These are phyloP conservation scores for Suillus variegatus DNA, from an alignment of 768 basidiomycete species.

Conservation along the genomic window DNA sequence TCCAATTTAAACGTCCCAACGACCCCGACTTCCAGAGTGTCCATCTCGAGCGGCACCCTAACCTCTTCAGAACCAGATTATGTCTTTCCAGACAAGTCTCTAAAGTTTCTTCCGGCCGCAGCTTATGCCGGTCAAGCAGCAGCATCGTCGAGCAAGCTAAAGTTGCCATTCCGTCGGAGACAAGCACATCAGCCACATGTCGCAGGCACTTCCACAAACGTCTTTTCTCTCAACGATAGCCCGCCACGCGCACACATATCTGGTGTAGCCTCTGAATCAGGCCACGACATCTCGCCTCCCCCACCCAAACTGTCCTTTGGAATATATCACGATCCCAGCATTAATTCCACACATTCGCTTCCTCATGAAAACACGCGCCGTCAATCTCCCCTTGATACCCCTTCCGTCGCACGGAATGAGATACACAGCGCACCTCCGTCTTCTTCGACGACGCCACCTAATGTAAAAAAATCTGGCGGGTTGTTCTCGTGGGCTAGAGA, in stretches of 20 bases:
- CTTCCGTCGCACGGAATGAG: conserved; percentile 12
- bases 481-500: conserved; percentile 37
- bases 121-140: conserved; percentile 28
- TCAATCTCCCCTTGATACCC: conserved; percentile 21
- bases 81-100: conserved; percentile 27
- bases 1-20: conserved; percentile 1
- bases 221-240: conserved; percentile 24
- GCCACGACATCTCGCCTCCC: conserved; percentile 50
- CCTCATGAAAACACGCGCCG: conserved; percentile 40
- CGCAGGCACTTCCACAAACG: conserved; percentile 3
- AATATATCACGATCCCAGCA: conserved; percentile 52
- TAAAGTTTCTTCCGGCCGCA: conserved; percentile 5
- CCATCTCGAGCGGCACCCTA: conserved; percentile 15
- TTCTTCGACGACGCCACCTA: conserved; percentile 18
- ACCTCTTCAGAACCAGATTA: conserved; percentile 34
- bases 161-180: conserved; percentile 45
- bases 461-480: conserved; percentile 35
- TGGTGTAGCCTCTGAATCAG: conserved; percentile 45
- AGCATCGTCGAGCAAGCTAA: conserved; percentile 44
- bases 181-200: conserved; percentile 20
- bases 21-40: conserved; percentile 17
- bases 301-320: conserved; percentile 67
- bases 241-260: conserved; percentile 36
- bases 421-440: conserved; percentile 11
- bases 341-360: conserved; percentile 64